Evolutionary conservation across 352 stramenopile species (phyloP).

Genomic region (Phytophthora fragariaefolia): DNA sequence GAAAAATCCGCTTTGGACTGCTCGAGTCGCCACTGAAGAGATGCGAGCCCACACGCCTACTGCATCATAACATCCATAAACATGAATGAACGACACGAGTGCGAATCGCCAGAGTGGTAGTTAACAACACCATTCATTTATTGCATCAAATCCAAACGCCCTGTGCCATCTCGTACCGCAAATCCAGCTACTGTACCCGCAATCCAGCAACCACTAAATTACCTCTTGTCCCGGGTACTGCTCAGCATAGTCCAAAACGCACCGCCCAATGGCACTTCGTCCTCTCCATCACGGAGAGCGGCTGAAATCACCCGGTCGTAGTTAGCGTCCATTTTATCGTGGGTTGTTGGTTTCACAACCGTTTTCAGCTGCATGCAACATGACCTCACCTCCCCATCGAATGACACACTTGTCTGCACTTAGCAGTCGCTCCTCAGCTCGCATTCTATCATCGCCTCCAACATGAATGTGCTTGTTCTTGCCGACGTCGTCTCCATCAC

Average conservation of each 20-base stretch:
- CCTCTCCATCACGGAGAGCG: background rate
- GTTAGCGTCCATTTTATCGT: background rate
- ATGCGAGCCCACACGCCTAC: background rate
- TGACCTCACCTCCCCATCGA: background rate
- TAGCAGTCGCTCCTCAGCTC: background rate
- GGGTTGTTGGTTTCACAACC: background rate
- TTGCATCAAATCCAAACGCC: slow-evolving; percentile 21
- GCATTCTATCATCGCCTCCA: background rate
- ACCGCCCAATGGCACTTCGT: background rate
- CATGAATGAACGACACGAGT: background rate
- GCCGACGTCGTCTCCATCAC: background rate
- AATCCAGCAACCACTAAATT: slow-evolving; percentile 3
- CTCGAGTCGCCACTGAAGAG: slow-evolving; percentile 8
- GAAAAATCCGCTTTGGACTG: background rate
- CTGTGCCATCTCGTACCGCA: slow-evolving; percentile 3
- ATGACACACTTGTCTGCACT: background rate
- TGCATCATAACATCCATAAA: slow-evolving; percentile 1
- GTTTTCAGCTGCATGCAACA: background rate
- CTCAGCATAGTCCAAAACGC: background rate
- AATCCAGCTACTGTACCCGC: slow-evolving; percentile 12
- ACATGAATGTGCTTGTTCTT: background rate
- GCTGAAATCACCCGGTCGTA: background rate
- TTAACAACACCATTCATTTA: slow-evolving; percentile 15
- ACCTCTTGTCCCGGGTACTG: background rate
- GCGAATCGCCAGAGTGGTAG: background rate